Percentiles rank a stretch among this genome's conserved stretches.
Evolutionary conservation across 306 rosid species (phyloP).

Genomic region (Malus fusca): DNA sequence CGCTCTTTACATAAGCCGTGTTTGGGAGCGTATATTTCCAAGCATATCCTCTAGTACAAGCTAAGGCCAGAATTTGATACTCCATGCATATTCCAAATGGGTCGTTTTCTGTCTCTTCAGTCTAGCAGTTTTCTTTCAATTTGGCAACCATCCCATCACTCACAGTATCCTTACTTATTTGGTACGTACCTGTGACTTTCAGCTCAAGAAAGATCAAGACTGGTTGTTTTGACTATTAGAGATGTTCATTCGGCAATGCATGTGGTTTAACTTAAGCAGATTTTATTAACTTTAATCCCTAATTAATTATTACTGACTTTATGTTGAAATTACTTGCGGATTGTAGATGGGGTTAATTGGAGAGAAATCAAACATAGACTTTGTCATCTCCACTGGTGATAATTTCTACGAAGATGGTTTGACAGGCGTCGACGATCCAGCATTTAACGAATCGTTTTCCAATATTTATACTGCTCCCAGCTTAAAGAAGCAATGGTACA

Average conservation of each 20-base stretch:
- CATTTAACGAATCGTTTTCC: conserved; percentile 46
- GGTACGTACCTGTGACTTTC: not conserved
- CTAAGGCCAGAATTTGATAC: not conserved
- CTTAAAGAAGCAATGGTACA: conserved; percentile 54
- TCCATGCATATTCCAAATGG: not conserved
- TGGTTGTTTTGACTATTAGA: not conserved
- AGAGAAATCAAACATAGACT: conserved; percentile 38
- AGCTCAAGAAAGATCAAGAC: not conserved
- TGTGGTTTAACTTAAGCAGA: too few species aligned
- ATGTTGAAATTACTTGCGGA: not conserved
- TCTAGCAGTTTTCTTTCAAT: not conserved
- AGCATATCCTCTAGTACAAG: not conserved
- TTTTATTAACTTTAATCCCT: not conserved
- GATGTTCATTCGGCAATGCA: not conserved
- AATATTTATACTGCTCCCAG: conserved; percentile 58
- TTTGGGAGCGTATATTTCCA: not conserved
- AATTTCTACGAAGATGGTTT: conserved; percentile 52
- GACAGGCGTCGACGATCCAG: conserved; percentile 34
- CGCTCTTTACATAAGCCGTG: not conserved
- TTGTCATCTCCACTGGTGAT: conserved; percentile 68
- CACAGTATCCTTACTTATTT: not conserved
- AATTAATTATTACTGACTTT: not conserved
- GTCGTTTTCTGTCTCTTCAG: not conserved
- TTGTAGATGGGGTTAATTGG: conserved; percentile 69
- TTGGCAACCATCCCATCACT: not conserved